phyloP scores from a whole-genome alignment of 257 asterid genomes.

The Eucommia ulmoides region DNA sequence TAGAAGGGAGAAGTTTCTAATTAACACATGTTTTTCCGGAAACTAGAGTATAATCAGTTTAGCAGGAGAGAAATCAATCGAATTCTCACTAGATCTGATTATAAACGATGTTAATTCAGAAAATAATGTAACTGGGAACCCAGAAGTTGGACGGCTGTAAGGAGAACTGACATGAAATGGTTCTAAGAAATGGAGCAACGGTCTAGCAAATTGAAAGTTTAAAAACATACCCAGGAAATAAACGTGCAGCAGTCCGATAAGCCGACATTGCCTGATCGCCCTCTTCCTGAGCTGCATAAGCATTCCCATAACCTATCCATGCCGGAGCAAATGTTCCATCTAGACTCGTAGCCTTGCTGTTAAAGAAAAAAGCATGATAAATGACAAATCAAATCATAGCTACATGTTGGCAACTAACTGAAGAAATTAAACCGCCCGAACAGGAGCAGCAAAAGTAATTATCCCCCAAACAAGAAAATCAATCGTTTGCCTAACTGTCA shows the following conservation, averaged over 20 bases:
- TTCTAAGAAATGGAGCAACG: too few relatives aligned
- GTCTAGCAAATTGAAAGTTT: too few relatives aligned
- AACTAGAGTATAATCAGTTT: too few relatives aligned
- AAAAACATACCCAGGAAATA: slow-evolving; percentile 83
- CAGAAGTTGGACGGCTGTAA: too few relatives aligned
- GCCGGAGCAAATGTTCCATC: slow-evolving; percentile 97
- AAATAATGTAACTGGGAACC: too few relatives aligned
- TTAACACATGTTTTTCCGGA: too few relatives aligned
- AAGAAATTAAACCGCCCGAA: not conserved
- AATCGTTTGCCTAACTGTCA: not conserved
- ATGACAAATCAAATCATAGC: slow-evolving; percentile 3
- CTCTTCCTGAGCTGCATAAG: slow-evolving; percentile 92
- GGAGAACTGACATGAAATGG: too few relatives aligned
- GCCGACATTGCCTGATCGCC: slow-evolving; percentile 99
- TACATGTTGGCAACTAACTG: slow-evolving; percentile 7
- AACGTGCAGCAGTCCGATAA: slow-evolving; percentile 96
- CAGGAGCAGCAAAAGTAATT: not conserved
- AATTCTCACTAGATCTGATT: too few relatives aligned
- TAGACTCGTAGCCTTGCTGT: slow-evolving; percentile 93
- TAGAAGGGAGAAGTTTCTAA: too few relatives aligned
- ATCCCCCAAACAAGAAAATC: not conserved
- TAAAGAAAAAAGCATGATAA: slow-evolving; percentile 9
- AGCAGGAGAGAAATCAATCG: too few relatives aligned
- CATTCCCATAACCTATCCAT: slow-evolving; percentile 96
- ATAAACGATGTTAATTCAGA: too few relatives aligned